phyloP scores from a whole-genome alignment of 2,329 filamentous ascomycete species.

The Colletotrichum sp. region DNA sequence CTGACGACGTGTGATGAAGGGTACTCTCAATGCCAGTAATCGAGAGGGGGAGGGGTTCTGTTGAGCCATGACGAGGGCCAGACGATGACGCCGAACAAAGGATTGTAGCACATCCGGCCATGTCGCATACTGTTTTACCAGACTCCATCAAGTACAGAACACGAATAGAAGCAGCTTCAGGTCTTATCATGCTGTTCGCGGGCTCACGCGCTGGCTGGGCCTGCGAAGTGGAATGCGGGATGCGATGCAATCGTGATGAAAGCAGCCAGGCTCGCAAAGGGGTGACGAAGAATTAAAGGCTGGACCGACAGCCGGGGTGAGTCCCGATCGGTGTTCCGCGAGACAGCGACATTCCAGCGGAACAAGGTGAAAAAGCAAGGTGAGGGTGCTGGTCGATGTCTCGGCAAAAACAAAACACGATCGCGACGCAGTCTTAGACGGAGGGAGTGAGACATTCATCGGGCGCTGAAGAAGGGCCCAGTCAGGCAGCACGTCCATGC shows the following conservation, averaged over 20 bases:
- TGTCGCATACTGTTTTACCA: neutral
- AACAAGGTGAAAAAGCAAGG: neutral
- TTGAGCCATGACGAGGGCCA: neutral
- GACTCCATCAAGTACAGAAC: neutral
- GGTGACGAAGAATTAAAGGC: neutral
- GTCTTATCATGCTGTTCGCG: neutral
- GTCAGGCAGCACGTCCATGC: neutral
- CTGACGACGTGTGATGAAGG: neutral
- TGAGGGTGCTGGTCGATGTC: neutral
- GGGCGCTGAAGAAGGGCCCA: neutral
- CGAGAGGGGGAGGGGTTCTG: neutral
- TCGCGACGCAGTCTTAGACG: neutral
- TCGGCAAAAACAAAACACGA: neutral
- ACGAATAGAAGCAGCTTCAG: neutral
- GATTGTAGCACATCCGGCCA: neutral
- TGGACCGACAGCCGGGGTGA: neutral
- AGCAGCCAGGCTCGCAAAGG: neutral
- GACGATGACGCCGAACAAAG: neutral
- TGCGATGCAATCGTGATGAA: neutral
- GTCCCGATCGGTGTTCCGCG: neutral
- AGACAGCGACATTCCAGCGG: slow-evolving; percentile 16
- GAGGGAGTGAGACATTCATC: neutral
- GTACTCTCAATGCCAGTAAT: slow-evolving; percentile 15
- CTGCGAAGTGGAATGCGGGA: neutral
- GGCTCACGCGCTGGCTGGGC: neutral